phyloP scores from a whole-genome alignment of 441 rosid species.

The Gossypium trilobum region DNA sequence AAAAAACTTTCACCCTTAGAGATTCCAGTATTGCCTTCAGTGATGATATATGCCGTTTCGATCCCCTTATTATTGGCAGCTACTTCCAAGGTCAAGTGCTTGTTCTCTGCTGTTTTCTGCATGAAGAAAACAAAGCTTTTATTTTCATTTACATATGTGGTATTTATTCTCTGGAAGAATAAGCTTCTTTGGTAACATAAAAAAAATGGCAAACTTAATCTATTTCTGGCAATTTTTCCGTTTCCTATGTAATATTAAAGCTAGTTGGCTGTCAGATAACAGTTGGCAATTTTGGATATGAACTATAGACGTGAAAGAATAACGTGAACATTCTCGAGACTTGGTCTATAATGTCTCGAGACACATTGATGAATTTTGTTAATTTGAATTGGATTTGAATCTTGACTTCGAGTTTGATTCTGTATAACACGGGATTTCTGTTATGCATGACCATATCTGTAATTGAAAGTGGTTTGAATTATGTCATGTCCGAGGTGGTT shows the following conservation, averaged over 20 bases:
- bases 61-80: slow-evolving; percentile 1
- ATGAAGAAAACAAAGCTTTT: neutral
- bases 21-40: slow-evolving; percentile 23
- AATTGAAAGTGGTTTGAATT: no score
- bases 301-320: neutral
- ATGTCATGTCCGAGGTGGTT: no score
- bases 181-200: slow-evolving; percentile 5
- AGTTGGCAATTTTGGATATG: neutral
- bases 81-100: slow-evolving; percentile 17
- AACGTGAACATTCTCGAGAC: neutral
- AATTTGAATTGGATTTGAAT: no score
- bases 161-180: neutral
- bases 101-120: slow-evolving; percentile 31
- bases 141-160: neutral
- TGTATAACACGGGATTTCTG: no score
- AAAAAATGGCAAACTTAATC: neutral
- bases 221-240: neutral
- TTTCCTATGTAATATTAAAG: neutral
- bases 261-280: neutral
- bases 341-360: no score
- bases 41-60: slow-evolving; percentile 11
- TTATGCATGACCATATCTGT: no score
- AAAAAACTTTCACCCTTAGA: slow-evolving; percentile 31
- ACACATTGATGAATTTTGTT: no score
- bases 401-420: no score